phyloP scores from a whole-genome alignment of 2,329 filamentous ascomycete genomes.

The Phoma sp. region DNA sequence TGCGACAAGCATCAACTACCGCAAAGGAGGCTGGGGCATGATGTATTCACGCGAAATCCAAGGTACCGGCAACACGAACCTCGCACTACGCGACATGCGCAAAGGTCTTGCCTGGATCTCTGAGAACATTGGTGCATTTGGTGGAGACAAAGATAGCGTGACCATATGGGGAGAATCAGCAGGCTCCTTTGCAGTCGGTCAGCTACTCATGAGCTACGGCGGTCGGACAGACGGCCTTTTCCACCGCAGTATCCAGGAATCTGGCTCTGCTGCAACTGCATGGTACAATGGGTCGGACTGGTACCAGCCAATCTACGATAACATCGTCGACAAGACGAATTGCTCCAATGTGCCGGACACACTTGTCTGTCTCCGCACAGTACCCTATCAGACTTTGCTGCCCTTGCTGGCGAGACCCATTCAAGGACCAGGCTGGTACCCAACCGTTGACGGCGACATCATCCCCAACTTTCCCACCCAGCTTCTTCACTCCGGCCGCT shows the following conservation, averaged over 20 bases:
- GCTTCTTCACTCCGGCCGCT: slow-evolving; percentile 64
- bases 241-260: slow-evolving; percentile 49
- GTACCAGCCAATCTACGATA: slow-evolving; percentile 59
- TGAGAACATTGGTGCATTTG: slow-evolving; percentile 54
- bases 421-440: slow-evolving; percentile 51
- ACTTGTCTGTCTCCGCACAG: slow-evolving; percentile 62
- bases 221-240: slow-evolving; percentile 46
- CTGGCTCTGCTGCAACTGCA: slow-evolving; percentile 47
- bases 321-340: slow-evolving; percentile 56
- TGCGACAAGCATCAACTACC: slow-evolving; percentile 50
- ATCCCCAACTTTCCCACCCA: slow-evolving; percentile 61
- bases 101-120: slow-evolving; percentile 56
- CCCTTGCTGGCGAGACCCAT: slow-evolving; percentile 57
- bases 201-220: slow-evolving; percentile 45
- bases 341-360: slow-evolving; percentile 60
- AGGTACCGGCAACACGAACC: slow-evolving; percentile 56
- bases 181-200: slow-evolving; percentile 52
- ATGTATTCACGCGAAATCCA: slow-evolving; percentile 59
- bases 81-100: slow-evolving; percentile 52
- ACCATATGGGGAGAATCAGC: slow-evolving; percentile 58
- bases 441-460: slow-evolving; percentile 65
- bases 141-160: slow-evolving; percentile 52
- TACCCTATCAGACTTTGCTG: slow-evolving; percentile 68
- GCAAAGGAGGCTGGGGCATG: slow-evolving; percentile 74
- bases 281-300: slow-evolving; percentile 51